Percentiles rank a stretch among this genome's conserved stretches.
These are phyloP conservation scores for Globisporangium recalcitrans DNA, from an alignment of 352 stramenopile genomes.

Conservation along the genomic window DNA sequence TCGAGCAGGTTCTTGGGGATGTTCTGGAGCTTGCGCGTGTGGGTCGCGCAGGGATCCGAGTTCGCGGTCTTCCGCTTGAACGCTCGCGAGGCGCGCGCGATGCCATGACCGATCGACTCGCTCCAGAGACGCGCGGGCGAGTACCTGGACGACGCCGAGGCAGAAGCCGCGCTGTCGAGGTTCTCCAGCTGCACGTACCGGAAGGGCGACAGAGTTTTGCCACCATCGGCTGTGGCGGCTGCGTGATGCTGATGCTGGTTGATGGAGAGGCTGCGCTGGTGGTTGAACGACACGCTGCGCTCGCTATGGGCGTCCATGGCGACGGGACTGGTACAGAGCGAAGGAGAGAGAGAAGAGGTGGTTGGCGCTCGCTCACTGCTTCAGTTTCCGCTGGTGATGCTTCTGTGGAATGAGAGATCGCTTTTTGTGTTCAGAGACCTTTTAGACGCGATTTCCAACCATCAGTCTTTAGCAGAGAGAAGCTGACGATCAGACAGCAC, in stretches of 20 bases:
- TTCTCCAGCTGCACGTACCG: conserved; percentile 12
- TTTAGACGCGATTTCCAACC: conserved; percentile 1
- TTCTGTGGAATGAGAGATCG: not conserved
- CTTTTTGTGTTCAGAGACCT: not conserved
- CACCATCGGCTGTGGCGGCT: not conserved
- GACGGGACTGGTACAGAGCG: not conserved
- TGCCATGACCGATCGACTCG: conserved; percentile 15
- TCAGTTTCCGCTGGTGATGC: not conserved
- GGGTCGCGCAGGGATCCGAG: not conserved
- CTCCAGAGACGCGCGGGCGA: conserved; percentile 7
- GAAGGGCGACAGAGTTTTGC: not conserved
- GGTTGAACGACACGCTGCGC: not conserved
- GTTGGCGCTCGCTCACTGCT: not conserved
- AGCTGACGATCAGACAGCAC: not conserved
- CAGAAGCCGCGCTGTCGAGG: not conserved
- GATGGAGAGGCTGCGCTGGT: conserved; percentile 4
- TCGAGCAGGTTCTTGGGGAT: conserved; percentile 20
- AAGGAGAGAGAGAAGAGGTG: not conserved
- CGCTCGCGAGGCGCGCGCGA: not conserved
- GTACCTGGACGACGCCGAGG: not conserved
- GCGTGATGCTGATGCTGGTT: not conserved
- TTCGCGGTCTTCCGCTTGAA: not conserved
- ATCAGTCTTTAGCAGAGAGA: not conserved
- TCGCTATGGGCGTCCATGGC: not conserved
- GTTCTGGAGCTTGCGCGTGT: conserved; percentile 3